Evolutionary conservation across 1,284 basidiomycete genomes (phyloP), one percentile per base, ranked within the genome.

Genomic region (Cryptococcus hybrid): DNA sequence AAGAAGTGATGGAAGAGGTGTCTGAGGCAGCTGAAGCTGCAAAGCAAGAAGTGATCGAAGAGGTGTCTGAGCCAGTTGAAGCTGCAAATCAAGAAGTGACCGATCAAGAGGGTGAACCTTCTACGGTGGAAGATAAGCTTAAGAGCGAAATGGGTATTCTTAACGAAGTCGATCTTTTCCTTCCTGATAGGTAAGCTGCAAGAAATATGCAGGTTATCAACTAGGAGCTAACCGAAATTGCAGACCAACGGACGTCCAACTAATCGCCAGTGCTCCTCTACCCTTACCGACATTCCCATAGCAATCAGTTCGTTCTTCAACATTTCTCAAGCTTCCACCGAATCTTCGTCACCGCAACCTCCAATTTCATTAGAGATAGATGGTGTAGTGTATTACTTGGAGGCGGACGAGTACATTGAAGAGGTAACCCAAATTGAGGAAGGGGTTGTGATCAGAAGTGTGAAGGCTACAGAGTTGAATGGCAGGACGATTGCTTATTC

Each of bases 131-230:
- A 38, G 18, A 18, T 54, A 24, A 52, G 18, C 42, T 40, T 13
- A 52, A 12, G 5, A 30, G 50, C 43, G 30, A 43, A 52, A 40
- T 38, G 37, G 24, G 55, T 18, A 24, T 36, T 39, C 7, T 44
- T 13, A 51, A 51, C 11, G 38, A 51, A 44, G 40, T 48, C 9
- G 48, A 57, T 36, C 3, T 61, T 8, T 57, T 55, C 39, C 45
- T 61, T 12, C 59, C 59, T 35, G 59, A 57, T 46, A 40, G 59
- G 59, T 57, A 24, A 55, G 59, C 55, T 15, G 40, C 30, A 30
- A 30, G 30, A 30, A 30, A 30, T 30, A 30, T 30, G 4, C 30
- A 30, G 30, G 30, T 30, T 4, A 4, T 30, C 30, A 30, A 30
- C 30, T 30, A 3, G 4, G 4, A 30, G 30, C 30, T 30, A 30